Evolutionary conservation across 176 grass and related monocot genomes (phyloP), one percentile per base, ranked within the genome.

Genomic region (Canna indica): DNA sequence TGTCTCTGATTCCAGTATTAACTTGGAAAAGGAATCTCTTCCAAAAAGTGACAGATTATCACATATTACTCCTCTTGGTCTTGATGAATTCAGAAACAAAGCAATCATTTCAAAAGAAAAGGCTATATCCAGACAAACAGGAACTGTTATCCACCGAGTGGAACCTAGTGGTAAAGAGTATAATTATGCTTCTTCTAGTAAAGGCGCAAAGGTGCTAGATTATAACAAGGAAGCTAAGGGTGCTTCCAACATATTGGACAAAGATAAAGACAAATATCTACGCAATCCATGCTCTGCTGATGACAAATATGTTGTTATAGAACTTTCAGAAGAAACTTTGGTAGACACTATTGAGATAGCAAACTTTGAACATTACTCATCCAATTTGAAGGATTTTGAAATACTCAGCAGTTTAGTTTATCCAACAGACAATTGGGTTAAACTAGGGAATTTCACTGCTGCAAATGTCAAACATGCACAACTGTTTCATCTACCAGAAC

Each of bases 271-370:
- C 42, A 99, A 93, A 70, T 99, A 99, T 71, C 82, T 99, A 14
- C 82, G 90, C 38, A 99, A 99, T 81, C 95, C 95, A 76, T 99
- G 90, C 79, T 99, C 95, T 7, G 84, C 50, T 0, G 95, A 99
- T 57, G 87, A 76, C n/a, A 99, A 99, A 74, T 94, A 88, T 71
- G 86, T 94, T 75, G 77, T 90, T 66, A 73, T 99, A 52, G 95
- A 99, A 79, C 79, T 99, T 20, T 99, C 95, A 76, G 95, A 99
- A 80, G 95, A 99, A 85, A 99, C 95, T 27, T 90, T 99, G 36
- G 95, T 99, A 24, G 76, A 88, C 72, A 90, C 80, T 48, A 75
- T 94, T 3, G 90, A 85, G 47, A 83, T 99, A 32, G 95, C 90
- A 39, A 99, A 99, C 76, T 99, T 99, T 46, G 90, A 99, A 73